Base-by-base conservation (phyloP, 2,329 filamentous ascomycete species). In the Penicillium rolfsii region DNA sequence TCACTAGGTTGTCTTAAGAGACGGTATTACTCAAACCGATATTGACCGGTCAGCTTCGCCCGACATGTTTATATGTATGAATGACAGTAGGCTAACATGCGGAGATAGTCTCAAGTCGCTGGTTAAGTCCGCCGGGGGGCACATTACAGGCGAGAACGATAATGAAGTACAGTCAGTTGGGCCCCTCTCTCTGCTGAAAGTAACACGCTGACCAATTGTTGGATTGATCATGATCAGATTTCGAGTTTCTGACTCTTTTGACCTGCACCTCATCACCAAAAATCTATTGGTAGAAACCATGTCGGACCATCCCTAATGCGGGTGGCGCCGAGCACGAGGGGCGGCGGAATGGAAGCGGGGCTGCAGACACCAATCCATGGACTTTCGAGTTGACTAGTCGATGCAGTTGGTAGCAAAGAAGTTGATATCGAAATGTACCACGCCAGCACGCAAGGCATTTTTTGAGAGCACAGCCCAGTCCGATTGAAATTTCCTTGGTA, bases 221-320 rank as follows among this genome's bases (percentile, higher is more conserved):
- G 9, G 36, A n/a, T 30, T 19, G 26, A 9, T 16, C 22, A 45
- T 22, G 7, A 41, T 26, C 26, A 53, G n/a, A 33, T 43, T 52
- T 19, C 55, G 58, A 24, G 57, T 64, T 11, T 60, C 62, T 26
- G 59, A 63, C 48, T 30, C 36, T 11, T 66, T 66, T 40, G 56
- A 63, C 41, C 56, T 66, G 14, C 60, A 58, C 33, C 53, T 66
- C 12, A 64, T 66, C 41, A 64, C 62, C 28, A 63, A 58, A 54
- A 62, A 66, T 28, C 36, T 61, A 24, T 46, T 52, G n/a, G 28
- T 58, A 22, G 64, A 64, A 49, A 66, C 64, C 7, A 52, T 63
- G 36, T 60, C 64, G 16, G 64, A 66, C 49, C 62, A 66, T 58
- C 64, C 64, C 2, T 66, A 59, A 28, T n/a, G 30, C 30, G 8